These are phyloP conservation scores for Emmonsia crescens DNA, from an alignment of 2,329 filamentous ascomycete species.

Conservation along the genomic window DNA sequence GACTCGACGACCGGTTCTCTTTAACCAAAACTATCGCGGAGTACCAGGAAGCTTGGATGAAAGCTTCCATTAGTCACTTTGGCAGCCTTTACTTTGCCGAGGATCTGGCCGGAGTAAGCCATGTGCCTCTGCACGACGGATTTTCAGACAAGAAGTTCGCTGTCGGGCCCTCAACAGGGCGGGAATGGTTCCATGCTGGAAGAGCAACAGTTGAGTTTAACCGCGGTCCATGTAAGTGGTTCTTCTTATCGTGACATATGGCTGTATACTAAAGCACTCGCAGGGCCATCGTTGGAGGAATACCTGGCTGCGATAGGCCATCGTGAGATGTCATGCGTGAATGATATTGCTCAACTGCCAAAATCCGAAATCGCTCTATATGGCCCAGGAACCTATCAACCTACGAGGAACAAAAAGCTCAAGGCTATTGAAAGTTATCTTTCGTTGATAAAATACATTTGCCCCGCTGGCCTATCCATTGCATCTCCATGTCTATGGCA, in stretches of 20 bases:
- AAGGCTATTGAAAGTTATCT: slow-evolving; percentile 11
- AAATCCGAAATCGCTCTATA: no score
- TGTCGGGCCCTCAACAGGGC: slow-evolving; percentile 20
- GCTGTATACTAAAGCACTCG: neutral
- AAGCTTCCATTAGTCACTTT: slow-evolving; percentile 3
- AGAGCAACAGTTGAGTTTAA: neutral
- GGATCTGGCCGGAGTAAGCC: no score
- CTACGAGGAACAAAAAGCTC: slow-evolving; percentile 15
- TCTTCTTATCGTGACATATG: slow-evolving; percentile 4
- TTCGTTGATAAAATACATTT: neutral
- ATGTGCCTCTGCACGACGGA: no score
- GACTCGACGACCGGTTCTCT: slow-evolving; percentile 12
- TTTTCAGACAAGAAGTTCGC: slow-evolving; percentile 13
- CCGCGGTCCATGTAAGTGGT: slow-evolving; percentile 5
- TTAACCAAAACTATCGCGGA: slow-evolving; percentile 14
- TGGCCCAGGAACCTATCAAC: slow-evolving; percentile 27
- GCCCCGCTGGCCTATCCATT: neutral
- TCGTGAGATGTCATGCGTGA: slow-evolving; percentile 23
- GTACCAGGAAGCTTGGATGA: slow-evolving; percentile 3
- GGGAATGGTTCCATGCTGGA: slow-evolving; percentile 19
- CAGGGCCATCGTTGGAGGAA: slow-evolving; percentile 10
- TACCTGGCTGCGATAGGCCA: slow-evolving; percentile 24
- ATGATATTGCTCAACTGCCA: slow-evolving; percentile 14
- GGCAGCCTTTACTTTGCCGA: slow-evolving; percentile 6
- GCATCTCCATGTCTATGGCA: slow-evolving; percentile 21